A percentile compares a stretch with the other conserved stretches of the same genome.
phyloP scores from a whole-genome alignment of 495 filamentous ascomycete species.

The Talaromyces ruber region DNA sequence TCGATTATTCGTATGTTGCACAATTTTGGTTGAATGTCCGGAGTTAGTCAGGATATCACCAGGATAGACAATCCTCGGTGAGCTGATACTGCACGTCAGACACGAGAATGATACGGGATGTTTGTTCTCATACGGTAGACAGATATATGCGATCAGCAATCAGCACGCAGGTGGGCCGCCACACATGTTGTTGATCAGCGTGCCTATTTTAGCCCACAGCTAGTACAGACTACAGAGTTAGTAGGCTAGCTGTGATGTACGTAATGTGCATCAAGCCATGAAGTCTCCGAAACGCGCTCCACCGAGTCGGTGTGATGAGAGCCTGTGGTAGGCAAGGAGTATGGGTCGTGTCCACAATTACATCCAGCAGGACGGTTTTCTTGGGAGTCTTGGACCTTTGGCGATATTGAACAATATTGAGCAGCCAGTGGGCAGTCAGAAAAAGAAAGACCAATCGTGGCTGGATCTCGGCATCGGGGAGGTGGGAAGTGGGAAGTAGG shows the following conservation, averaged over 20 bases:
- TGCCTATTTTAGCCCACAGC: not conserved
- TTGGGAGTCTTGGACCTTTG: not conserved
- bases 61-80: not conserved
- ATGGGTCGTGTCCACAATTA: too few species aligned
- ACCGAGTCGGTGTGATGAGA: not conserved
- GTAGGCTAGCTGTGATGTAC: not conserved
- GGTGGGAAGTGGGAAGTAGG: not conserved
- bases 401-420: too few species aligned
- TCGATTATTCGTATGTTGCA: not conserved
- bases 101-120: not conserved
- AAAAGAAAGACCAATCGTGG: not conserved
- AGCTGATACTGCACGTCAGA: not conserved
- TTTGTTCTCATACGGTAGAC: not conserved
- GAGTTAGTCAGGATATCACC: not conserved
- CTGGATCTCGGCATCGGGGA: not conserved
- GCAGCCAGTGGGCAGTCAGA: not conserved
- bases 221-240: not conserved
- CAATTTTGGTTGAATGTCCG: not conserved
- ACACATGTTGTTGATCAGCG: not conserved
- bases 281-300: not conserved
- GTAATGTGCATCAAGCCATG: not conserved
- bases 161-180: not conserved
- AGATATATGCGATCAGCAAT: not conserved
- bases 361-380: too few species aligned
- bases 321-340: too few species aligned